phyloP scores from a whole-genome alignment of 2,329 filamentous ascomycete genomes.

The Aspergillus quadricinctus region DNA sequence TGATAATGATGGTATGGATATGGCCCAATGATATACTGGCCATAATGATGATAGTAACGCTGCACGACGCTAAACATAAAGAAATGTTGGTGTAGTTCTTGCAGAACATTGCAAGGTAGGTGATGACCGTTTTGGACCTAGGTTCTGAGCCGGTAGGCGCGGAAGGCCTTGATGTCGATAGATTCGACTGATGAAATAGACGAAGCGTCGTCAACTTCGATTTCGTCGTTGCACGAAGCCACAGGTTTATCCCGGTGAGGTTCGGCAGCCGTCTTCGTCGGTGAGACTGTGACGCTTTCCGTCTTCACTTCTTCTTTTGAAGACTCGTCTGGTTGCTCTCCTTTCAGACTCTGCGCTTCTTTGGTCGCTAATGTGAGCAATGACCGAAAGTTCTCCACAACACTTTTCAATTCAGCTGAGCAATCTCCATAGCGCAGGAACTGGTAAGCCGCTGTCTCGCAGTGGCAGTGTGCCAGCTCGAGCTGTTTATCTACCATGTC shows the following conservation, averaged over 20 bases:
- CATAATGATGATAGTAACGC: background rate
- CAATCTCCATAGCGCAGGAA: constrained; percentile 86
- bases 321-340: constrained; percentile 43
- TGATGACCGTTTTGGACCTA: constrained; percentile 3
- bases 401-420: constrained; percentile 66
- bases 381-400: constrained; percentile 61
- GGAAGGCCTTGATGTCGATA: constrained; percentile 34
- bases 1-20: background rate
- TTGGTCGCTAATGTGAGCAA: constrained; percentile 58
- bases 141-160: constrained; percentile 22
- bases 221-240: constrained; percentile 18
- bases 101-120: background rate
- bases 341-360: constrained; percentile 55
- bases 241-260: constrained; percentile 15
- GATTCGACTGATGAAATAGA: constrained; percentile 30
- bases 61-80: background rate
- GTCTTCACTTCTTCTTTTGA: constrained; percentile 17
- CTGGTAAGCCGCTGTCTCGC: constrained; percentile 82
- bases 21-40: background rate
- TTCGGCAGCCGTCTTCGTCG: constrained; percentile 10
- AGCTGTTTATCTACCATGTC: constrained; percentile 73
- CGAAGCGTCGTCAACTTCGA: constrained; percentile 35
- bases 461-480: constrained; percentile 74
- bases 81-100: background rate
- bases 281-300: constrained; percentile 2